phyloP scores from a whole-genome alignment of 257 asterid genomes.

The Marsdenia floribunda region DNA sequence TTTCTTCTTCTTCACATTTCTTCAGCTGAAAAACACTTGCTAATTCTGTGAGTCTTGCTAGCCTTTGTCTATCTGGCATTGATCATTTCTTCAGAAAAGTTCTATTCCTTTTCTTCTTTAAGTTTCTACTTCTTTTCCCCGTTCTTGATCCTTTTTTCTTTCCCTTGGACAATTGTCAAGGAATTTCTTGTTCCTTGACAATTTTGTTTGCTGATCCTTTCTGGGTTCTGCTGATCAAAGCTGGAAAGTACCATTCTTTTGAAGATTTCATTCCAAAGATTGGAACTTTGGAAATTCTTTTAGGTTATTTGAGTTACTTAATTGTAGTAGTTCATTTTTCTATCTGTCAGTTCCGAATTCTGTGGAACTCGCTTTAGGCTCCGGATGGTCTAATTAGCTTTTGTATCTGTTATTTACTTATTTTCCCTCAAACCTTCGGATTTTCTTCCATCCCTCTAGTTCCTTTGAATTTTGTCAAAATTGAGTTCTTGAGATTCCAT shows the following conservation, averaged over 20 bases:
- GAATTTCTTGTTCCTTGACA: constrained; percentile 20
- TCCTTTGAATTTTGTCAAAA: constrained; percentile 16
- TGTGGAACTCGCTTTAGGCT: background rate
- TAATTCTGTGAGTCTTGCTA: constrained; percentile 32
- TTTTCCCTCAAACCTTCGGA: background rate
- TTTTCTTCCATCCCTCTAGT: constrained; percentile 10
- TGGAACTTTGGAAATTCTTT: constrained; percentile 9
- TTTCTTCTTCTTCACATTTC: constrained; percentile 38
- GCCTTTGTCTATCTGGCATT: constrained; percentile 35
- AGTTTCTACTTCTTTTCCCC: constrained; percentile 16
- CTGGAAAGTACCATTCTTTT: constrained; percentile 26
- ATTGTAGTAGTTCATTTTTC: background rate
- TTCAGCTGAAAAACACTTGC: constrained; percentile 28
- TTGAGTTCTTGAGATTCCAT: constrained; percentile 55
- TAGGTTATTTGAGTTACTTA: background rate
- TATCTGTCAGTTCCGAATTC: constrained; percentile 7
- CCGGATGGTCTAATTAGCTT: constrained; percentile 23
- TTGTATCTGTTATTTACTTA: background rate
- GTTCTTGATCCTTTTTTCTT: constrained; percentile 24
- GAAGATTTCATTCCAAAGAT: constrained; percentile 18
- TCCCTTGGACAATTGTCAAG: constrained; percentile 13
- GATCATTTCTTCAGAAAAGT: constrained; percentile 38
- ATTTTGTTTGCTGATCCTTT: constrained; percentile 17
- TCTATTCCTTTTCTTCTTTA: constrained; percentile 28
- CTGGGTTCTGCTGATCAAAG: constrained; percentile 40